Conservation (phyloP, 345 rosid species). For the Gynandropsis gynandra region DNA sequence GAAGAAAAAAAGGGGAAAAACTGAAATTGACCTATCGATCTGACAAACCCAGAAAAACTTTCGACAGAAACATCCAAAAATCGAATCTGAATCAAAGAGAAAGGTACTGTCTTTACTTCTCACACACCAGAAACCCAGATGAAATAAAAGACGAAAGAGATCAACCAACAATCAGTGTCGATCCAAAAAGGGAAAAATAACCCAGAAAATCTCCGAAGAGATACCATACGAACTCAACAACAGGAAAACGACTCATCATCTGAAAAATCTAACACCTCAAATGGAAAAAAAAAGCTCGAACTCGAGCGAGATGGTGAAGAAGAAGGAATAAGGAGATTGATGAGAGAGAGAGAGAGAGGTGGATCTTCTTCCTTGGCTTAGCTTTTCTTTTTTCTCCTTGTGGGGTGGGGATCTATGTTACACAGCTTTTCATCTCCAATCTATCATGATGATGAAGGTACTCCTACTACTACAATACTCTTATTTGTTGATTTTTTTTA, state of each 20-base stretch:
- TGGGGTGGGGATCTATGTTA: no score
- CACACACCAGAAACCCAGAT: neutral
- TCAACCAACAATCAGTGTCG: neutral
- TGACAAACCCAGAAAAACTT: neutral
- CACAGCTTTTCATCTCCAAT: no score
- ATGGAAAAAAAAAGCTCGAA: no score
- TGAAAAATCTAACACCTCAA: no score
- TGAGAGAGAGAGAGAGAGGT: constrained; percentile 8
- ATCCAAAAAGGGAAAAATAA: no score
- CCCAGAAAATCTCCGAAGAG: no score
- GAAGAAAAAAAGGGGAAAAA: neutral
- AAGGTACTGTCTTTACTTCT: neutral
- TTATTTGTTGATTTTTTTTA: no score
- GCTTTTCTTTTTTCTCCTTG: no score
- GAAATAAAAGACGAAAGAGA: neutral
- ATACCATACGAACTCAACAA: no score
- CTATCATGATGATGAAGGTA: no score
- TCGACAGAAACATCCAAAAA: constrained; percentile 5
- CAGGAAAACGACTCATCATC: no score
- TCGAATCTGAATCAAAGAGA: neutral
- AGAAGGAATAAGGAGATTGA: neutral
- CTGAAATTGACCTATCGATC: constrained; percentile 7
- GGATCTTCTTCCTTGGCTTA: neutral
- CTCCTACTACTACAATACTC: no score
- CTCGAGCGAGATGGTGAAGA: neutral